These are phyloP conservation scores for Lichtheimia hyalospora DNA, from an alignment of 371 early-diverging fungal species.

Conservation along the genomic window DNA sequence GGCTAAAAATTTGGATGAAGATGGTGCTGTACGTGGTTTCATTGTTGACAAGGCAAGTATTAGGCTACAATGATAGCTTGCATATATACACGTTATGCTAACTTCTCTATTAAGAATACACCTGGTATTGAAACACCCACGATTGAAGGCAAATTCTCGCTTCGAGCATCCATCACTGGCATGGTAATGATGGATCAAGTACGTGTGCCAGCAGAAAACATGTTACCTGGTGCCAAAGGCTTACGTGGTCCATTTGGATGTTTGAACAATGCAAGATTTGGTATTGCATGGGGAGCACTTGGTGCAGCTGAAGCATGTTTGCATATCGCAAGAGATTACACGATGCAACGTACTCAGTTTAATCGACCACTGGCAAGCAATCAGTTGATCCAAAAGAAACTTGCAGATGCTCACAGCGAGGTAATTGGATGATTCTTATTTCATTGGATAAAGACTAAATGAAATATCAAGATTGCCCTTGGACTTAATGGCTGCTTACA, in stretches of 20 bases:
- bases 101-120: conserved; percentile 55
- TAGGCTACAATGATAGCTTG: too few species aligned
- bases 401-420: conserved; percentile 94
- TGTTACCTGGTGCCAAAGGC: conserved; percentile 87
- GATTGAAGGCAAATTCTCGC: conserved; percentile 94
- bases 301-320: conserved; percentile 96
- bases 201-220: conserved; percentile 85
- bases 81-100: too few species aligned
- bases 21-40: conserved; percentile 90
- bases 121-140: conserved; percentile 84
- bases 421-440: conserved; percentile 17
- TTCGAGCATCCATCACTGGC: conserved; percentile 95
- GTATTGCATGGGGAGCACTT: conserved; percentile 96
- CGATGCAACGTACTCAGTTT: conserved; percentile 87
- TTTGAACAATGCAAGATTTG: conserved; percentile 96
- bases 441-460: neutral
- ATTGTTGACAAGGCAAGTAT: conserved; percentile 80
- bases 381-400: conserved; percentile 95
- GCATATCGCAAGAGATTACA: conserved; percentile 85
- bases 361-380: conserved; percentile 91
- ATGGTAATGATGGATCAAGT: conserved; percentile 99
- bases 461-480: conserved; percentile 64
- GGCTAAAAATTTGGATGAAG: conserved; percentile 87
- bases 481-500: conserved; percentile 90
- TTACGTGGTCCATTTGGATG: conserved; percentile 97